Base-by-base conservation (phyloP, 2,329 filamentous ascomycete species). In the Xylaria arbuscula region DNA sequence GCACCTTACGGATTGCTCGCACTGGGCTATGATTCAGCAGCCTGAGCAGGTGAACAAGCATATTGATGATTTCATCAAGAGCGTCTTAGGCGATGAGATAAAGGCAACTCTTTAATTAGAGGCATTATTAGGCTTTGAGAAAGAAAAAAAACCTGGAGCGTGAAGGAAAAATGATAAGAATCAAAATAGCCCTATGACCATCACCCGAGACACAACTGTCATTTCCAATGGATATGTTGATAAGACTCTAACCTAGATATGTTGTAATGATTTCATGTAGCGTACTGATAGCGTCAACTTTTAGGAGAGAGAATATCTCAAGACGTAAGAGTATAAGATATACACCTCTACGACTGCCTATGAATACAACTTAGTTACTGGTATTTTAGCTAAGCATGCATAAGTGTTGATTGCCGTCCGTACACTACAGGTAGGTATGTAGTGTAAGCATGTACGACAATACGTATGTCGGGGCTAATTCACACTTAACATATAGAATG, bases 11-110 rank as follows among this genome's bases (percentile, higher is more conserved):
- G 80, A 90, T 42, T 86, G 91, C 0, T 83, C 86, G 19, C 96
- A 98, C 80, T 98, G 95, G 95, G 92, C 91, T 54, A 81, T 97
- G 77, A 90, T 89, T 83, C 88, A 97, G 83, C 88, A 87, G 71
- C 86, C 91, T 0, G 87, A 85, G 24, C 88, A 91, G 74, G 88
- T 93, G 2, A 98, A 98, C 79, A 78, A 77, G 58, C 82, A 89
- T 68, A 84, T 97, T 73, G 84, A 82, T 64, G 83, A 86, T 66
- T 97, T 94, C 87, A 72, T 97, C 68, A 84, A 87, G 67, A 81
- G 80, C 17, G 84, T 90, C 51, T 65, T 83, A 28, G 77, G 77
- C 40, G 73, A 73, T 5, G 72, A 73, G 19, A 53, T 77, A 8
- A 81, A 80, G 77, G 77, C 80, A 1, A 77, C 80, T 7, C 76